phyloP scores from a whole-genome alignment of 129 eudicot species.

The Scalesia atractyloides region DNA sequence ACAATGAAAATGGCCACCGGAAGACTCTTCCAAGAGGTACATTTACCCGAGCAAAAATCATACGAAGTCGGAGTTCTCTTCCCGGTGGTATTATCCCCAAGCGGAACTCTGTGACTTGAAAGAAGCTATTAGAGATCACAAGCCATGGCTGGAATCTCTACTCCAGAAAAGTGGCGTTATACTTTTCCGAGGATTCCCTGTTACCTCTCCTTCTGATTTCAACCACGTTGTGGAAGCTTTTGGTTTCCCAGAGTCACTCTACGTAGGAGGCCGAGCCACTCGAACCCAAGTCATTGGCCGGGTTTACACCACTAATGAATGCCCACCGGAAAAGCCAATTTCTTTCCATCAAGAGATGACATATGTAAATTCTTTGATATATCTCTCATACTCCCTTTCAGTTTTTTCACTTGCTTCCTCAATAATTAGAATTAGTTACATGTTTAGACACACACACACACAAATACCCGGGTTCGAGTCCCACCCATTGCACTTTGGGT shows the following conservation, averaged over 20 bases:
- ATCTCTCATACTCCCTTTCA: background rate
- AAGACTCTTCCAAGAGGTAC: slow-evolving; percentile 30
- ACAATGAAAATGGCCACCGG: slow-evolving; percentile 1
- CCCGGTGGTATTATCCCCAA: slow-evolving; percentile 43
- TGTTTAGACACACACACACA: no score
- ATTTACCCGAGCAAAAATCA: slow-evolving; percentile 40
- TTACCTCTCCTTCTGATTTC: no score
- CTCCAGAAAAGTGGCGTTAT: no score
- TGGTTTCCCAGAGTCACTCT: slow-evolving; percentile 21
- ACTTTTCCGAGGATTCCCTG: no score
- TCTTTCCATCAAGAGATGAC: slow-evolving; percentile 39
- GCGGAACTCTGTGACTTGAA: slow-evolving; percentile 12
- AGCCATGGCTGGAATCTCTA: slow-evolving; percentile 39
- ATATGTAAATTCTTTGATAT: slow-evolving; percentile 7
- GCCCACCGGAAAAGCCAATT: slow-evolving; percentile 11
- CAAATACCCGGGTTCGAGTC: no score
- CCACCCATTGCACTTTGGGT: no score
- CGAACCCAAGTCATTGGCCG: slow-evolving; percentile 48
- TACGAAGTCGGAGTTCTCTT: slow-evolving; percentile 23
- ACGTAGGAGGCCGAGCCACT: slow-evolving; percentile 45
- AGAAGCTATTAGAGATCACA: slow-evolving; percentile 47
- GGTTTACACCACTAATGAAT: slow-evolving; percentile 32
- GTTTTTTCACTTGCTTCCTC: no score
- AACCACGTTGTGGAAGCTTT: no score
- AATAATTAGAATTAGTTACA: no score